These are phyloP conservation scores for Chrysosporium queenslandicum DNA, from an alignment of 2,329 filamentous ascomycete genomes.

Conservation along the genomic window DNA sequence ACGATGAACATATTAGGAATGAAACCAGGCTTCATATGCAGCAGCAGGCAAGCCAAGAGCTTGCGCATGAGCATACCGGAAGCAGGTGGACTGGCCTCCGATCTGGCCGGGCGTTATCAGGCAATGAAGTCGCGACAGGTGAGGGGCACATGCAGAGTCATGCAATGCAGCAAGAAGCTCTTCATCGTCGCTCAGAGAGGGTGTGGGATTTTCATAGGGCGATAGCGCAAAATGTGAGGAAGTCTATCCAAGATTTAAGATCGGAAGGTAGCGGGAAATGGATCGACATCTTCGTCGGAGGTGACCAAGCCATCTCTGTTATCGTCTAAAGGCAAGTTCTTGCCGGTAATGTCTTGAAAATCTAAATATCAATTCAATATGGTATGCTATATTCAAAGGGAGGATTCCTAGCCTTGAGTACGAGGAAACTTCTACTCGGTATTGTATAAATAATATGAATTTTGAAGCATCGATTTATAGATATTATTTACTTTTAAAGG, in stretches of 20 bases:
- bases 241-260: slow-evolving; percentile 1
- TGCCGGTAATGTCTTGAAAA: too few relatives aligned
- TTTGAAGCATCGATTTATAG: not conserved
- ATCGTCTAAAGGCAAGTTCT: too few relatives aligned
- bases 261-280: slow-evolving; percentile 8
- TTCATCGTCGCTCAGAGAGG: not conserved
- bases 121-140: not conserved
- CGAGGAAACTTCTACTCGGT: too few relatives aligned
- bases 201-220: not conserved
- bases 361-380: too few relatives aligned
- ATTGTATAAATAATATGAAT: too few relatives aligned
- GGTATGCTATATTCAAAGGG: too few relatives aligned
- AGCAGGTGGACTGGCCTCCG: not conserved
- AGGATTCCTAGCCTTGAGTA: too few relatives aligned
- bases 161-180: not conserved
- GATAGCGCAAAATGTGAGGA: not conserved
- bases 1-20: not conserved
- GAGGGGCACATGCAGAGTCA: slow-evolving; percentile 19
- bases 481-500: slow-evolving; percentile 56
- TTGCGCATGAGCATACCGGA: not conserved
- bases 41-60: not conserved
- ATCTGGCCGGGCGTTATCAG: not conserved
- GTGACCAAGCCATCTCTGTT: not conserved
- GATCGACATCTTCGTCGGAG: slow-evolving; percentile 4
- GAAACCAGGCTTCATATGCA: not conserved